Percentiles rank a stretch among this genome's conserved stretches.
phyloP scores from a whole-genome alignment of 2,329 filamentous ascomycete genomes.

The Monilinia polystroma region DNA sequence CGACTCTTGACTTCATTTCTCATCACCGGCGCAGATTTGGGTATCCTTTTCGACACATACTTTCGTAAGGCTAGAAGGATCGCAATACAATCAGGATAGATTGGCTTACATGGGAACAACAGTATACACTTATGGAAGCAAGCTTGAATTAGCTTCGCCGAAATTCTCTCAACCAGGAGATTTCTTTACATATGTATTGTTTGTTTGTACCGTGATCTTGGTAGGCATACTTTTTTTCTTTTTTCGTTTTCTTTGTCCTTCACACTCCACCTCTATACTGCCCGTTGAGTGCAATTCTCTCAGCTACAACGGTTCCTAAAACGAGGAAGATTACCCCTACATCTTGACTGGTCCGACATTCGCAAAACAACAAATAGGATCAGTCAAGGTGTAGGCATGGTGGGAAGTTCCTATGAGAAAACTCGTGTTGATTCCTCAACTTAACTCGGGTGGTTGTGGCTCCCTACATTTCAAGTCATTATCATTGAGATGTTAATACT shows the following conservation, averaged over 20 bases:
- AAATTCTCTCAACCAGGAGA: constrained; percentile 63
- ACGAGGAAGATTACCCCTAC: constrained; percentile 59
- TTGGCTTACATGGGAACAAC: constrained; percentile 29
- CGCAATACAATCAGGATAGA: constrained; percentile 22
- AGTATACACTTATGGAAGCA: constrained; percentile 67
- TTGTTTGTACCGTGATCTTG: constrained; percentile 59
- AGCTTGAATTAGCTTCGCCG: constrained; percentile 59
- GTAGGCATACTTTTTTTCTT: constrained; percentile 50
- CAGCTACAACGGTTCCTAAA: constrained; percentile 61
- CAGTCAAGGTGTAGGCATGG: constrained; percentile 56
- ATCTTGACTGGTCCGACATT: constrained; percentile 52
- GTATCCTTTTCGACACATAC: constrained; percentile 67
- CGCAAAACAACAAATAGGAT: constrained; percentile 51
- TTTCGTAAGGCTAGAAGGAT: constrained; percentile 51
- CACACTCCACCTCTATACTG: constrained; percentile 60
- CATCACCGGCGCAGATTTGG: constrained; percentile 39
- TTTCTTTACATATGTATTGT: constrained; percentile 65
- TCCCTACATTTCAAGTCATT: constrained; percentile 40
- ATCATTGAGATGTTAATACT: constrained; percentile 25
- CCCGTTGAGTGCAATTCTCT: constrained; percentile 51
- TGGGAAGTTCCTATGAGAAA: constrained; percentile 54
- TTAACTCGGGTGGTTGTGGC: constrained; percentile 41
- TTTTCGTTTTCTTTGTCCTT: constrained; percentile 24
- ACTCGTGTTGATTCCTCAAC: constrained; percentile 45
- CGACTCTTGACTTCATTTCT: constrained; percentile 42